Percentiles rank a stretch among this genome's conserved stretches.
Conservation (phyloP, 2,329 filamentous ascomycete genomes). For the Stachybotrys elegans region DNA sequence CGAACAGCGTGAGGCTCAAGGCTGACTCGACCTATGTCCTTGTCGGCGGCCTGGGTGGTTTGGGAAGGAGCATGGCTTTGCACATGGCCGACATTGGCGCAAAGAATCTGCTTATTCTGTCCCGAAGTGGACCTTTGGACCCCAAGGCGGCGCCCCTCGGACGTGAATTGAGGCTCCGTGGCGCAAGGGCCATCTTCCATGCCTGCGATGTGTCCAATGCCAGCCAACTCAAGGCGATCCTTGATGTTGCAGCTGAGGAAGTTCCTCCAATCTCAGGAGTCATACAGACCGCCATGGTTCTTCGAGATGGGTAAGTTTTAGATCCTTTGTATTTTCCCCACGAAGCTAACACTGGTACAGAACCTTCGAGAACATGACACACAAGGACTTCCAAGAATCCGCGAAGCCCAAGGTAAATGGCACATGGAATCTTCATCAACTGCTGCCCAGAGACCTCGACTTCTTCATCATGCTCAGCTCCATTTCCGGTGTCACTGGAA, state of each 20-base stretch:
- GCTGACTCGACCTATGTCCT: constrained; percentile 20
- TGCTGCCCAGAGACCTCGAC: constrained; percentile 20
- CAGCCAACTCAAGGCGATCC: no score
- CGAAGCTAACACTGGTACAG: constrained; percentile 17
- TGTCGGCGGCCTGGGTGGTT: constrained; percentile 15
- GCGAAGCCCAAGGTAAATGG: constrained; percentile 35
- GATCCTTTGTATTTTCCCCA: not conserved
- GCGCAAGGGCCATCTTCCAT: no score
- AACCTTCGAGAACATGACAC: constrained; percentile 28
- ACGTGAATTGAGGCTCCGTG: no score
- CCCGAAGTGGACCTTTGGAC: constrained; percentile 1
- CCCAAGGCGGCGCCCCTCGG: not conserved
- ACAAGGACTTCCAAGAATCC: constrained; percentile 28
- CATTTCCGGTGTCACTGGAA: constrained; percentile 27
- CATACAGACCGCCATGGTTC: constrained; percentile 36
- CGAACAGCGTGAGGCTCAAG: constrained; percentile 9
- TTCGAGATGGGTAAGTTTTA: constrained; percentile 9
- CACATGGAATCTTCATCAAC: constrained; percentile 36
- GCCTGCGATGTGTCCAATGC: no score
- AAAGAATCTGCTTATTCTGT: constrained; percentile 8
- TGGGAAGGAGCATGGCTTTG: constrained; percentile 8
- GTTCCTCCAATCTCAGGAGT: constrained; percentile 33
- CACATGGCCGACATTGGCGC: constrained; percentile 8
- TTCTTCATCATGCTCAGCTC: constrained; percentile 36
- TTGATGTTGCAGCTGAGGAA: no score